Conservation (phyloP, 1,284 basidiomycete species). For the Abortiporus biennis region DNA sequence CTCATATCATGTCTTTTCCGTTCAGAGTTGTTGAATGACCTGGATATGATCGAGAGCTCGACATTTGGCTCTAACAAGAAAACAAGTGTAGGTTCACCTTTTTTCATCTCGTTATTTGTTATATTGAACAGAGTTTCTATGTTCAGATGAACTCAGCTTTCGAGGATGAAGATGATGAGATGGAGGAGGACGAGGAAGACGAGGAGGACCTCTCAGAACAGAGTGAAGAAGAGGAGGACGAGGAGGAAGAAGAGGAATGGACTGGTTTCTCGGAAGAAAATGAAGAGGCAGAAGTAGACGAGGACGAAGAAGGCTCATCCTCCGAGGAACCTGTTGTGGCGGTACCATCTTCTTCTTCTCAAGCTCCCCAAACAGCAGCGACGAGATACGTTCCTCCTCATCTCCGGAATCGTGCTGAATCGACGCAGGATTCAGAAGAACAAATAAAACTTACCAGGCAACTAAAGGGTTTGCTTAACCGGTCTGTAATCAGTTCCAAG, state of each 20-base stretch:
- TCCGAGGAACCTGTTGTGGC: slow-evolving; percentile 3
- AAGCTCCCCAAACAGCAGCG: slow-evolving; percentile 18
- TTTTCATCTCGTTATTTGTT: neutral
- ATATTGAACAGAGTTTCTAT: neutral
- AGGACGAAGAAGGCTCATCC: neutral
- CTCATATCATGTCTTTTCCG: neutral
- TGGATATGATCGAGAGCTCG: slow-evolving; percentile 19
- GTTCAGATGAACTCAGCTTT: slow-evolving; percentile 10
- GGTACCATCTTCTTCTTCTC: slow-evolving; percentile 1
- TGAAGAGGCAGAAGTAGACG: slow-evolving; percentile 2
- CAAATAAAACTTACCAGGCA: slow-evolving; percentile 69
- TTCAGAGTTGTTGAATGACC: slow-evolving; percentile 21
- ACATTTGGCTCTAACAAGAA: slow-evolving; percentile 7
- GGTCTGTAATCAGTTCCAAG: slow-evolving; percentile 37
- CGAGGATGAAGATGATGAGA: slow-evolving; percentile 11
- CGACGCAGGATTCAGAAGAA: slow-evolving; percentile 39
- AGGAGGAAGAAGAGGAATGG: slow-evolving; percentile 23
- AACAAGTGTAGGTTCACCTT: neutral
- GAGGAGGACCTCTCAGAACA: slow-evolving; percentile 15
- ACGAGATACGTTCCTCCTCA: slow-evolving; percentile 62
- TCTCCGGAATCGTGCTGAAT: slow-evolving; percentile 37
- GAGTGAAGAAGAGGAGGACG: slow-evolving; percentile 21
- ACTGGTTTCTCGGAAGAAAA: slow-evolving; percentile 14
- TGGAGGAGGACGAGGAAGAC: slow-evolving; percentile 13
- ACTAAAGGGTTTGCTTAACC: slow-evolving; percentile 85